Evolutionary conservation across 768 basidiomycete species (phyloP).

Genomic region (Phlegmacium glaucopus): DNA sequence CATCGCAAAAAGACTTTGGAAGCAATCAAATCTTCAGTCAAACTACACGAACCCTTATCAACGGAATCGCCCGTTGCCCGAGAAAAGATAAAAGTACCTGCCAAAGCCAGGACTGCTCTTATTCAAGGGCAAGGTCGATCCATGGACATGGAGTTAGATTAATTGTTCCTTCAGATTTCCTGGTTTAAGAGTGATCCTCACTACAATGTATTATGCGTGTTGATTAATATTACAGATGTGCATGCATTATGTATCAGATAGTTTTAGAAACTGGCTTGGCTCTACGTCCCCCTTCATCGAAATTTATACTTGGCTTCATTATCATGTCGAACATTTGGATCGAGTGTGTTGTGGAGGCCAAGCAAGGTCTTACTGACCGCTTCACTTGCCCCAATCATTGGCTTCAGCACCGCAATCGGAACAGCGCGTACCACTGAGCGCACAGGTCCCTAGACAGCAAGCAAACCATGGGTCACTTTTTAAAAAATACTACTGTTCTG

Average conservation of each 20-base stretch:
- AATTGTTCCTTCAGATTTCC: slow-evolving; percentile 15
- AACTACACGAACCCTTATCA: slow-evolving; percentile 62
- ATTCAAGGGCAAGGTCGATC: slow-evolving; percentile 80
- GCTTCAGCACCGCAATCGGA: slow-evolving; percentile 94
- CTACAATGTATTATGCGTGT: slow-evolving; percentile 13
- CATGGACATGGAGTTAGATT: slow-evolving; percentile 92
- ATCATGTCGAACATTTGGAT: slow-evolving; percentile 79
- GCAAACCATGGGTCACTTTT: not conserved
- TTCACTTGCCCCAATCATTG: slow-evolving; percentile 97
- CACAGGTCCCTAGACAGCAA: slow-evolving; percentile 69
- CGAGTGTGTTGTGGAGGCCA: slow-evolving; percentile 89
- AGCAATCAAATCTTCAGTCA: slow-evolving; percentile 54
- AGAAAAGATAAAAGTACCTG: slow-evolving; percentile 76
- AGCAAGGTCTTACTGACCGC: slow-evolving; percentile 94
- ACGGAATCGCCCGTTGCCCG: slow-evolving; percentile 39
- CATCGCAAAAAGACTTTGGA: slow-evolving; percentile 68
- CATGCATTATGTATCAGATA: slow-evolving; percentile 3
- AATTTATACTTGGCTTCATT: slow-evolving; percentile 92
- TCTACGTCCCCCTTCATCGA: not conserved
- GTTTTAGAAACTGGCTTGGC: not conserved
- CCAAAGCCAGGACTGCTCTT: slow-evolving; percentile 67
- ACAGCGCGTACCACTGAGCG: slow-evolving; percentile 95
- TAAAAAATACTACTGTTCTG: slow-evolving; percentile 5
- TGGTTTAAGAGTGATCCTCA: slow-evolving; percentile 2
- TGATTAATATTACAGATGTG: slow-evolving; percentile 15